phyloP scores from a whole-genome alignment of 305 asterid species.

The Salvia sclarea region DNA sequence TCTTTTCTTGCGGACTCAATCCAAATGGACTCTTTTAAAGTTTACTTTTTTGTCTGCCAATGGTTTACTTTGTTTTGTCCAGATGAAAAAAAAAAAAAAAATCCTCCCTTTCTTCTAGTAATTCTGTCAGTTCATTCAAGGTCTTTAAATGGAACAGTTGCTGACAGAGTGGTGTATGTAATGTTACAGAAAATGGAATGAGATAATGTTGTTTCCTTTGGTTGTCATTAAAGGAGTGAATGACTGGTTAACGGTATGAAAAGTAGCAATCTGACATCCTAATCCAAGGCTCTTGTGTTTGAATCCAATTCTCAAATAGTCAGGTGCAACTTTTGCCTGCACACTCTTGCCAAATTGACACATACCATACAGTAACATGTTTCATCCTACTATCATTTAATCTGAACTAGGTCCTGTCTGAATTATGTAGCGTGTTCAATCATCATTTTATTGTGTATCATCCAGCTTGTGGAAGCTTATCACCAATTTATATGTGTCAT shows the following conservation, averaged over 20 bases:
- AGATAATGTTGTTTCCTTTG: not conserved
- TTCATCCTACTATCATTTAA: not conserved
- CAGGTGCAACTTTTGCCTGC: not conserved
- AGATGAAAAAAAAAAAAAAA: too few species aligned
- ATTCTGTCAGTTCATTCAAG: not conserved
- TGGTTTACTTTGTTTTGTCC: not conserved
- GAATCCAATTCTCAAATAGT: not conserved
- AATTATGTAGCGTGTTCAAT: not conserved
- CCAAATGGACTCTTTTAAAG: not conserved
- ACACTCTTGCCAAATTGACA: not conserved
- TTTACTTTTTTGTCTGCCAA: not conserved
- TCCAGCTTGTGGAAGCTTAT: not conserved
- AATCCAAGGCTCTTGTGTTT: not conserved
- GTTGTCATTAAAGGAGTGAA: slow-evolving; percentile 4
- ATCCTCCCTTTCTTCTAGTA: not conserved
- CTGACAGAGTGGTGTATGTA: not conserved
- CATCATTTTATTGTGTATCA: not conserved
- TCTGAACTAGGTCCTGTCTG: not conserved
- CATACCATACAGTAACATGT: not conserved
- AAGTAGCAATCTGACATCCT: not conserved
- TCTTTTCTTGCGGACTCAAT: not conserved
- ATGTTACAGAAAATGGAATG: not conserved
- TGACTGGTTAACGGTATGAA: not conserved
- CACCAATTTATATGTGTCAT: slow-evolving; percentile 11
- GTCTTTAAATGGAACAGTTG: not conserved